Base-by-base conservation (phyloP, 257 asterid species). In the Nyctanthes arbortristis region DNA sequence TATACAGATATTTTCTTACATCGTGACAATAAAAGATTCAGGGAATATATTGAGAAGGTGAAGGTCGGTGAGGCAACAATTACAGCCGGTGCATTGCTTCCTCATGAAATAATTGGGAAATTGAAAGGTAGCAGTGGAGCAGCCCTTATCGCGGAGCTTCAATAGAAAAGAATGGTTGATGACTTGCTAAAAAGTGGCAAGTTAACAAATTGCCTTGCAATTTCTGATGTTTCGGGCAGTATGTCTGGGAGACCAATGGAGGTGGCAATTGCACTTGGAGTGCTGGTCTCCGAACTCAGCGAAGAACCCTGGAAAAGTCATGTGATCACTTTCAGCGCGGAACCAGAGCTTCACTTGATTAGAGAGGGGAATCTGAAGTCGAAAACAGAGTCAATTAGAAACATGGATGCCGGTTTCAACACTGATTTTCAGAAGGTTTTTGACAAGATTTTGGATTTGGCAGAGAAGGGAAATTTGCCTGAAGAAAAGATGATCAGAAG, bases 41-140 rank as follows among this genome's bases (percentile, higher is more conserved):
- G 28, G 22, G 66, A 61, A 12, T 86, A 79, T 52, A 85, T 86
- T 22, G 68, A 75, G 61, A 73, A 84, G 36, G 89, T 86, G 54
- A 81, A 84, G 80, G 64, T 65, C 24, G 92, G 92, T 34, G 78
- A 77, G 39, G 73, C 76, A 0, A 83, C 79, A 45, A 86, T 86
- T n/a, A 77, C 87, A 0, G 89, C 85, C 0, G 88, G 86, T 14
- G 87, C 92, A 14, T 70, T 86, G 60, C 81, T 86, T 4, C 88
- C 92, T 14, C 92, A 86, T 43, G 84, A 86, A 73, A 81, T 84
- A n/a, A 76, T 86, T 11, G 36, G 40, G 43, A 67, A 83, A 1
- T 25, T 81, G n/a, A 73, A 77, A 75, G 64, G 72, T 25, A 68
- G 66, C 32, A 74, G 61, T 55, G 87, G n/a, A n/a, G n/a, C n/a